Evolutionary conservation across 495 filamentous ascomycete genomes (phyloP).

Genomic region (Hypoxylon fuscum): DNA sequence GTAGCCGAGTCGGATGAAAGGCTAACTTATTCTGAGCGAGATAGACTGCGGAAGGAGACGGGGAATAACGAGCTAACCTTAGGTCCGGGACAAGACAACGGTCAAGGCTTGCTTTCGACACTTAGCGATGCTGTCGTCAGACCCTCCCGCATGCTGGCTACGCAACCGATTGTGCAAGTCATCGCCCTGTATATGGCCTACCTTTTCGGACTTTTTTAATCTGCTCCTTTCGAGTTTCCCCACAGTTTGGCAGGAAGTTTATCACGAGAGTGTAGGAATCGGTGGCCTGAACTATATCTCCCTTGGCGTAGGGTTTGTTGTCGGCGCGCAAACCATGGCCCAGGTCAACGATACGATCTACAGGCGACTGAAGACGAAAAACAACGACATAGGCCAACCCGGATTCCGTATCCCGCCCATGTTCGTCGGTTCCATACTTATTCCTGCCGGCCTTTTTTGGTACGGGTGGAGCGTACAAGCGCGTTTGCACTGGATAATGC

Average conservation of each 20-base stretch:
- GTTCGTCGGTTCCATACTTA: slow-evolving; percentile 41
- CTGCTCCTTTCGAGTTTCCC: slow-evolving; percentile 58
- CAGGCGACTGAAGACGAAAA: slow-evolving; percentile 48
- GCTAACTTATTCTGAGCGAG: slow-evolving; percentile 11
- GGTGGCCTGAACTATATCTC: slow-evolving; percentile 59
- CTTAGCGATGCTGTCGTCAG: slow-evolving; percentile 55
- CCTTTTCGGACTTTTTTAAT: slow-evolving; percentile 48
- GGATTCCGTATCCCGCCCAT: slow-evolving; percentile 58
- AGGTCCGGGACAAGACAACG: slow-evolving; percentile 69
- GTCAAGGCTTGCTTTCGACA: slow-evolving; percentile 49
- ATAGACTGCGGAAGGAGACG: slow-evolving; percentile 66
- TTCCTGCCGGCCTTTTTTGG: slow-evolving; percentile 54
- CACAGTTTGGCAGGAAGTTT: slow-evolving; percentile 57
- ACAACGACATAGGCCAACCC: slow-evolving; percentile 60
- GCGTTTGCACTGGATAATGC: slow-evolving; percentile 57
- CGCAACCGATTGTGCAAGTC: slow-evolving; percentile 66
- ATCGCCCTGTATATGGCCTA: slow-evolving; percentile 39
- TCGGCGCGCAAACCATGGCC: slow-evolving; percentile 20
- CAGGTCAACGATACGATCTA: slow-evolving; percentile 50
- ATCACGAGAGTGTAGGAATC: slow-evolving; percentile 54
- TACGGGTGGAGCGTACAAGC: slow-evolving; percentile 54
- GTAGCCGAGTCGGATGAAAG: too few species aligned
- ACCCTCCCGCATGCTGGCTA: slow-evolving; percentile 62
- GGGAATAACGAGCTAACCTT: slow-evolving; percentile 64
- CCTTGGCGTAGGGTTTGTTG: slow-evolving; percentile 53